A percentile compares a stretch with the other conserved stretches of the same genome.
Evolutionary conservation across 208 protist species (phyloP).

Genomic region (Phytomonas francai): DNA sequence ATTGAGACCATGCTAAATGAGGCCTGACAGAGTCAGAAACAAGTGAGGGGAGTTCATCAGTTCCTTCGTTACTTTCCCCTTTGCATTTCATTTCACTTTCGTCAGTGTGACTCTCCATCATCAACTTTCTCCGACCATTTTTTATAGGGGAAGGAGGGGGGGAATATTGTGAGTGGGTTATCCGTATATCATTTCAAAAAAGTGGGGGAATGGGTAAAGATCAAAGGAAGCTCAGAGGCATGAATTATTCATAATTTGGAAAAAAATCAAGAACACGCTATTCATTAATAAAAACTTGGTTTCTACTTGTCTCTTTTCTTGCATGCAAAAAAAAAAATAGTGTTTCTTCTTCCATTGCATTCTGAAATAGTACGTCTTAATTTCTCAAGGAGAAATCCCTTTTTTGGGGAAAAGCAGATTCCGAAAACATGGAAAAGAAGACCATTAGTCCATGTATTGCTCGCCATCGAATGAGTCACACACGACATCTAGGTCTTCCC

Average conservation of each 20-base stretch:
- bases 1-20: conserved; percentile 19
- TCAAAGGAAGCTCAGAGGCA: background rate
- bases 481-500: conserved; percentile 45
- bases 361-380: background rate
- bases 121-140: background rate
- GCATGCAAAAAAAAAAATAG: background rate
- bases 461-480: conserved; percentile 52
- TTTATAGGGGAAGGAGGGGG: background rate
- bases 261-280: background rate
- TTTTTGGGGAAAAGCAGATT: background rate
- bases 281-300: background rate
- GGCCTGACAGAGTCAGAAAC: background rate
- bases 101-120: background rate
- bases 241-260: no score
- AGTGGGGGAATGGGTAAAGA: background rate
- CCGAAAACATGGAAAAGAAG: background rate
- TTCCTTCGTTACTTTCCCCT: background rate
- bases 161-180: background rate
- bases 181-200: background rate
- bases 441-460: conserved; percentile 27
- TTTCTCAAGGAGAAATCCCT: background rate
- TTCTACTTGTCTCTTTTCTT: background rate
- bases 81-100: background rate
- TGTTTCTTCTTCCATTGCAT: background rate
- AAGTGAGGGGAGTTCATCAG: background rate